These are phyloP conservation scores for Puccinia horiana DNA, from an alignment of 1,284 basidiomycete species.

Conservation along the genomic window DNA sequence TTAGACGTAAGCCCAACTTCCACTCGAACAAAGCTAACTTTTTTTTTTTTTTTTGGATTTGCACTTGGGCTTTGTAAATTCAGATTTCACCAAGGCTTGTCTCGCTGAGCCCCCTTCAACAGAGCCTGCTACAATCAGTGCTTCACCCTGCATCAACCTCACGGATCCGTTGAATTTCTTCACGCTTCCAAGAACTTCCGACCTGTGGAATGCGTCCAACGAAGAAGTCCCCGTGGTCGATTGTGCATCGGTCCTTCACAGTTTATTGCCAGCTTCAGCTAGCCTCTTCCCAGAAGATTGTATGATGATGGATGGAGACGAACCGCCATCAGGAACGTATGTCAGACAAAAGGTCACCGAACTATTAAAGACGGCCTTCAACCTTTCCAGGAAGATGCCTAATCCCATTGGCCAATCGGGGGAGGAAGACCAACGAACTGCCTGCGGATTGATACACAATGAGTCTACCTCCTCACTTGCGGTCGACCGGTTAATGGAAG, in stretches of 20 bases:
- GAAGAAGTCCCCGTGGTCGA: not conserved
- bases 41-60: not conserved
- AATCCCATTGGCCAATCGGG: not conserved
- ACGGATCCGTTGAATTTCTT: conserved; percentile 3
- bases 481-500: conserved; percentile 21
- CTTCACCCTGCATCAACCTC: not conserved
- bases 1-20: not conserved
- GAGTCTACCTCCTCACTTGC: not conserved
- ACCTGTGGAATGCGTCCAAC: not conserved
- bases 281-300: not conserved
- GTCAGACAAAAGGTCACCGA: not conserved
- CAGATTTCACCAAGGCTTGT: conserved; percentile 15
- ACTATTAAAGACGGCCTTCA: not conserved
- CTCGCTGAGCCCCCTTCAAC: not conserved
- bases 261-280: not conserved
- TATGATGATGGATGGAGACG: not conserved
- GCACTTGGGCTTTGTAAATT: not conserved
- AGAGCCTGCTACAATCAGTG: not conserved
- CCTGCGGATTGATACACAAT: not conserved
- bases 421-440: not conserved
- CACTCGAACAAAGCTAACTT: not conserved
- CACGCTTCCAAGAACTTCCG: not conserved
- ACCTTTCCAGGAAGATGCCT: not conserved
- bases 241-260: not conserved
- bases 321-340: not conserved